phyloP scores from a whole-genome alignment of 139 green algal species.

The Eudorina sp. region DNA sequence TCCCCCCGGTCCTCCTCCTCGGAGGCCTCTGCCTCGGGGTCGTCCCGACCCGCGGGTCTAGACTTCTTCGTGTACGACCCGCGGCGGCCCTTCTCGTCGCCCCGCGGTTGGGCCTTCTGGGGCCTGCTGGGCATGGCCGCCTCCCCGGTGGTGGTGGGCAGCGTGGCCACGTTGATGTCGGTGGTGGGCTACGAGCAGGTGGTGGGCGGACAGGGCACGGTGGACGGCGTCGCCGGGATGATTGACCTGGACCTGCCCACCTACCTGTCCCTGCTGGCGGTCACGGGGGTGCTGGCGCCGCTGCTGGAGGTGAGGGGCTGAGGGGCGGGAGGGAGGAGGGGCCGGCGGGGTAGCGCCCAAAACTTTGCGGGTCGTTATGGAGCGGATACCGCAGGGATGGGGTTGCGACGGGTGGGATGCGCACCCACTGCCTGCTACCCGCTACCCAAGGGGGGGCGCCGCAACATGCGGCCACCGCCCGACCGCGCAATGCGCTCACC shows the following conservation, averaged over 20 bases:
- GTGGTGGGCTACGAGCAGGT: constrained; percentile 63
- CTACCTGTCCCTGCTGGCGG: constrained; percentile 71
- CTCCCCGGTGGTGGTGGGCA: constrained; percentile 77
- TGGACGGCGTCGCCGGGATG: constrained; percentile 82
- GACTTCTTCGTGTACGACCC: constrained; percentile 63
- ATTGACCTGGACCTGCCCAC: constrained; percentile 76
- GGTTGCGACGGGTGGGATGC: no score
- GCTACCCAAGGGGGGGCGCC: no score
- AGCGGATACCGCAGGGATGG: no score
- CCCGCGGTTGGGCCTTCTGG: constrained; percentile 85
- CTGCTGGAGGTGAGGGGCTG: constrained; percentile 81
- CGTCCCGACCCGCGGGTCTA: not conserved
- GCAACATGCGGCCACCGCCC: no score
- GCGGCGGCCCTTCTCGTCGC: constrained; percentile 69
- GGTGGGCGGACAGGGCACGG: constrained; percentile 72
- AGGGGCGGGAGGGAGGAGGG: not conserved
- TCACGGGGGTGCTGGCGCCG: constrained; percentile 80
- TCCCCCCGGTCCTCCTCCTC: not conserved
- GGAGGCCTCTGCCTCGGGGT: not conserved
- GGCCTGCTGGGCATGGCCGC: constrained; percentile 73
- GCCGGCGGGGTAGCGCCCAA: not conserved
- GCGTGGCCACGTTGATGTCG: constrained; percentile 55
- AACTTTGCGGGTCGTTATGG: no score
- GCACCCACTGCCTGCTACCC: no score
- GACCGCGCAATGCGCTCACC: no score